Conservation (phyloP, 75 land plant genomes). For the Ceratopteris richardii region DNA sequence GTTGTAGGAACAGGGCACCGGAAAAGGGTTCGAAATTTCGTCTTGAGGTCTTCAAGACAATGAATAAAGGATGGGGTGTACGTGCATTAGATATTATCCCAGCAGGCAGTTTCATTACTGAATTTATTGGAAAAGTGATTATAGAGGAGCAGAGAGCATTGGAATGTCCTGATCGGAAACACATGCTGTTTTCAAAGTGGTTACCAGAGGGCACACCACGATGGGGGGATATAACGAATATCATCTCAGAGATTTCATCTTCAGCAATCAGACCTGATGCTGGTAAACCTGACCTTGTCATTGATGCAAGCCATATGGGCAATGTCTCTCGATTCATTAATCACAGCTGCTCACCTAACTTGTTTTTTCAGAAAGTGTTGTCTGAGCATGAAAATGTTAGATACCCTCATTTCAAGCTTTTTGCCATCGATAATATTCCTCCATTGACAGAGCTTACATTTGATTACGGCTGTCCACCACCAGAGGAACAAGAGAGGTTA, state of each 20-base stretch:
- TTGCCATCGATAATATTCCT: slow-evolving; percentile 61
- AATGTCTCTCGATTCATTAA: slow-evolving; percentile 79
- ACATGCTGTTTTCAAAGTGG: slow-evolving; percentile 34
- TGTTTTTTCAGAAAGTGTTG: slow-evolving; percentile 52
- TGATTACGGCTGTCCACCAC: slow-evolving; percentile 47
- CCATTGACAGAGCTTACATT: slow-evolving; percentile 66
- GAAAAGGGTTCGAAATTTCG: slow-evolving; percentile 43
- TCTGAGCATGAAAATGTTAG: slow-evolving; percentile 31
- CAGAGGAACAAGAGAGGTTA: slow-evolving; percentile 12
- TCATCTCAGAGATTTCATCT: slow-evolving; percentile 15
- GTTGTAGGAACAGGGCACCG: slow-evolving; percentile 41
- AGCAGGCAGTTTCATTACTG: slow-evolving; percentile 62
- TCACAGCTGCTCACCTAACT: slow-evolving; percentile 72
- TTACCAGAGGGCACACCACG: slow-evolving; percentile 4
- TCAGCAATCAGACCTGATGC: slow-evolving; percentile 7
- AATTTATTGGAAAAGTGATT: slow-evolving; percentile 50
- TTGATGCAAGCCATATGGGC: slow-evolving; percentile 51
- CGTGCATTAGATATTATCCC: slow-evolving; percentile 62
- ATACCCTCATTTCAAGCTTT: slow-evolving; percentile 57
- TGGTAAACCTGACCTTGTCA: slow-evolving; percentile 14
- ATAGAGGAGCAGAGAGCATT: slow-evolving; percentile 5
- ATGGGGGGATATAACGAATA: slow-evolving; percentile 23
- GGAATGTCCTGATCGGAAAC: slow-evolving; percentile 27
- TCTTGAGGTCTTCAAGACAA: slow-evolving; percentile 67
- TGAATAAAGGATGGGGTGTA: slow-evolving; percentile 62